Evolutionary conservation across 768 basidiomycete species (phyloP), one percentile per base, ranked within the genome.

Genomic region (Hemileccinum rubropunctum): DNA sequence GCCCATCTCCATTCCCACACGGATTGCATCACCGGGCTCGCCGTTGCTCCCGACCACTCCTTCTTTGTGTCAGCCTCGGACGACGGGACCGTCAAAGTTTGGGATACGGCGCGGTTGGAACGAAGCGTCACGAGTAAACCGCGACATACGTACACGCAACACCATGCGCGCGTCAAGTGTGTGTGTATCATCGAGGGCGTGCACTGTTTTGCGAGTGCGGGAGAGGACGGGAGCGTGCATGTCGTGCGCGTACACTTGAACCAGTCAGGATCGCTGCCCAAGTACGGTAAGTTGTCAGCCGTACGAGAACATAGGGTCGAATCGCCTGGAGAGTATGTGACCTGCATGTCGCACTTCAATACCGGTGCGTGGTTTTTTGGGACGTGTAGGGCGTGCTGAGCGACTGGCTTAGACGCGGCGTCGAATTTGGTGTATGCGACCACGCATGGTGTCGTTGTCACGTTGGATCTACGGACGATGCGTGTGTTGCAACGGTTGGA

Each of bases 61-160:
- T 99, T 97, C 75, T 98, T 99, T 57, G 84, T 95, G 4, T 91
- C 95, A 0, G 84, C 89, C 33, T 95, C 93, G 1, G 85, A 98
- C 54, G 95, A 98, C 68, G 91, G 90, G 72, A 94, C 90, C 0
- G 84, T 95, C 62, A 95, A 93, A 66, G 77, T 90, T 36, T 97
- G 93, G 93, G 88, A 92, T 56, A 88, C 93, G 1, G 88, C 91
- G 8, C 77, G 93, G n/a, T 75, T 98, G 39, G 95, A 98, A 63
- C 79, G 95, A 49, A 98, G 93, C 67, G 91, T 97, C 15, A 91
- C 94, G 18, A 87, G 88, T 64, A 91, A 91, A 73, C 83, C 82
- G 47, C 65, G 86, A 55, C 78, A 86, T 61, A 85, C 84, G 2
- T 86, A 87, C 62, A 72, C 73, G n/a, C 79, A 84, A 42, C 82